These are phyloP conservation scores for Ustanciosporium gigantosporum DNA, from an alignment of 1,284 basidiomycete genomes.

Conservation along the genomic window DNA sequence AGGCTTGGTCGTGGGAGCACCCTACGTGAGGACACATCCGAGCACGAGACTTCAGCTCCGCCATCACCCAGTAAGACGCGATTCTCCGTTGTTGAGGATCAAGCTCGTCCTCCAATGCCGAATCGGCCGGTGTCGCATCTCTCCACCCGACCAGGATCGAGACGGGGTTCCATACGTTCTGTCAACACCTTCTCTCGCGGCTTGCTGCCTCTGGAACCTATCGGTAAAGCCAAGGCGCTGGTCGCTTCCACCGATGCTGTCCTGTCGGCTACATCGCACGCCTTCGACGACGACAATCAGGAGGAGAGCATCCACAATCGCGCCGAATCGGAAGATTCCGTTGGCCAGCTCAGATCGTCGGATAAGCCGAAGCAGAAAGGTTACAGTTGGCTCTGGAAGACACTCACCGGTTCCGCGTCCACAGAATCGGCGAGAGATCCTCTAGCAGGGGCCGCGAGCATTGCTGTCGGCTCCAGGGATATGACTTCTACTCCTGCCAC, in stretches of 20 bases:
- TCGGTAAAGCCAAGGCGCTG: conserved; percentile 48
- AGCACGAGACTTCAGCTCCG: conserved; percentile 2
- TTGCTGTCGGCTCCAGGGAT: neutral
- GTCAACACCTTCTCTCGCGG: conserved; percentile 39
- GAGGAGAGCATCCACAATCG: neutral
- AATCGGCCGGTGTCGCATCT: conserved; percentile 28
- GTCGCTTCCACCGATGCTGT: conserved; percentile 42
- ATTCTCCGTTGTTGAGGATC: conserved; percentile 12
- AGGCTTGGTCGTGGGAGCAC: conserved; percentile 17
- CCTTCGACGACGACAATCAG: conserved; percentile 10
- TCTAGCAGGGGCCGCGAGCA: neutral
- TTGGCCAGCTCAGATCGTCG: neutral
- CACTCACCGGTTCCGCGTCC: conserved; percentile 29
- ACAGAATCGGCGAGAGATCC: neutral
- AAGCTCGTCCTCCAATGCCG: conserved; percentile 3
- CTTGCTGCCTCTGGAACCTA: conserved; percentile 41
- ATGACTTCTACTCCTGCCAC: conserved; percentile 38
- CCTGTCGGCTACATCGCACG: conserved; percentile 30
- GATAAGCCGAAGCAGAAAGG: conserved; percentile 9
- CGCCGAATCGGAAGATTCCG: conserved; percentile 12
- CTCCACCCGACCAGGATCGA: conserved; percentile 12
- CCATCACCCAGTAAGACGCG: conserved; percentile 15
- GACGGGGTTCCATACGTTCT: conserved; percentile 42
- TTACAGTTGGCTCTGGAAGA: conserved; percentile 48
- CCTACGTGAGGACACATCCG: conserved; percentile 12